Evolutionary conservation across 371 early-diverging fungal species (phyloP), one percentile per base, ranked within the genome.

Genomic region (Mortierella sp.): DNA sequence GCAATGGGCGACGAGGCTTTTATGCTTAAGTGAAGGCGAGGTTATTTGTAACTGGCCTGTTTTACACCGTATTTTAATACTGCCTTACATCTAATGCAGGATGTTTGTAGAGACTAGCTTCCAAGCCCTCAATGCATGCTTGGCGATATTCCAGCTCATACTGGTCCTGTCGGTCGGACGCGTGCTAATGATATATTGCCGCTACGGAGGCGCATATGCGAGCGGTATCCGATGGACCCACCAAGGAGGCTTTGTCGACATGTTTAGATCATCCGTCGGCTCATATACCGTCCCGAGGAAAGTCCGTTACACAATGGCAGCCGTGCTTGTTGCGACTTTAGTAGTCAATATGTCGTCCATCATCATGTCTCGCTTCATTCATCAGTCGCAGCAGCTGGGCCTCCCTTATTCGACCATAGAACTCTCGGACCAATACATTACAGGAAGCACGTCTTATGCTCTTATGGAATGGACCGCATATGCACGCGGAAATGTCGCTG

Each of bases 201-300:
- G 71, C 5, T 71, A 45, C 71, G 71, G 71, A 24, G 48, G 28
- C 28, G 71, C 71, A 48, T 71, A 71, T n/a, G 48, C 71, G 28
- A 71, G 48, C 48, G 45, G 71, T 45, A 71, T 71, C 71, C 71
- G 71, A 26, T 71, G 71, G 71, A 71, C 71, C 47, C 71, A 71
- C 48, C 48, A 71, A 45, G 71, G 71, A 47, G 71, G 71, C 47
- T 71, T 71, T 26, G 13, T 71, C 21, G 71, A 71, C 47, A 71
- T 71, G 71, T 71, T 71, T 71, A 48, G 42, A 71, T 42, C 71
- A 24, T 71, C 71, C 47, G n/a, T 71, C 47, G 71, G 71, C 71
- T 71, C 71, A 14, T 45, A 71, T 21, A 47, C n/a, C 24, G 47
- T 71, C 11, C 71, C 71, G 47, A 71, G 47, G 28, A 71, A 71